Base-by-base conservation (phyloP, 1,139 yeast genomes). In the Saccharomyces hybrid region DNA sequence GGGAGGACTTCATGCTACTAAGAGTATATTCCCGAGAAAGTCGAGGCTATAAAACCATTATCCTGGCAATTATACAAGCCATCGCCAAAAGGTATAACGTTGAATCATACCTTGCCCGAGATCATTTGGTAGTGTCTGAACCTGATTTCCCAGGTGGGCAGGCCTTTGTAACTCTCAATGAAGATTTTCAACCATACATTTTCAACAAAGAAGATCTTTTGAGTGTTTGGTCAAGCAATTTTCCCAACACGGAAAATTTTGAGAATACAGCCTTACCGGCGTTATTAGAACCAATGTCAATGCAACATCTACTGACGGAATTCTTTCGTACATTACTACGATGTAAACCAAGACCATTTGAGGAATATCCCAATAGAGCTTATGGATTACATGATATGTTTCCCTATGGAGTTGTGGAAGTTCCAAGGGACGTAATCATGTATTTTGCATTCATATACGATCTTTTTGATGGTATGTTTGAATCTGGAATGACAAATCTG, bases 1-100 rank as follows among this genome's bases (percentile, higher is more conserved):
- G 62, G 20, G 69, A 66, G 46, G 66, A 64, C 50, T 57, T 60
- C 47, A 59, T 64, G 56, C 44, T 66, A 14, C 52, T 64, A n/a
- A 56, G 70, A 48, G 59, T 66, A 1, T 66, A 65, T 52, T 59
- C 66, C 2, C 62, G 66, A 5, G 70, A 66, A 49, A 52, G 61
- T 1, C 55, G 54, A 32, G 68, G 69, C 3, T 61, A 61, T 32
- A 61, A 63, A 7, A 49, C 65, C 4, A 47, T 64, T 1, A 50
- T 63, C 4, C 54, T 65, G n/a, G 56, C 65, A 3, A 65, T 66
- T 13, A 51, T 66, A n/a, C 68, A 66, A 48, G 51, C 58, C 4
- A 47, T 66, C n/a, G 58, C 63, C 2, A 44, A 57, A 6, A 50
- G 20, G 20, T 60, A 60, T 52, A 53, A 50, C 11, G 58, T 66